A percentile compares a stretch with the other conserved stretches of the same genome.
These are phyloP conservation scores for Populus hybrid DNA, from an alignment of 441 rosid species.

Conservation along the genomic window DNA sequence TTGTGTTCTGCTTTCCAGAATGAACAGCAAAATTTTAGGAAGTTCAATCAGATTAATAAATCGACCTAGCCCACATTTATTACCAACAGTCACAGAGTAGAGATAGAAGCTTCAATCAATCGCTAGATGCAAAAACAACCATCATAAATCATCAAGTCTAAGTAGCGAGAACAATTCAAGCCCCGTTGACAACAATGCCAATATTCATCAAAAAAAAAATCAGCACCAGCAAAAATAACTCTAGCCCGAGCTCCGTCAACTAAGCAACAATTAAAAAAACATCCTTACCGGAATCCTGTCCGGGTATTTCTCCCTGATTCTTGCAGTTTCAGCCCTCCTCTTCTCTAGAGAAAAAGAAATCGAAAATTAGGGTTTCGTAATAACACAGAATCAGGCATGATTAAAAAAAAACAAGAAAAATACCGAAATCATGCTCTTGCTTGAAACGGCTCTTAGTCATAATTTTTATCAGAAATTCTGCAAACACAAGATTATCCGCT, in stretches of 20 bases:
- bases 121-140: neutral
- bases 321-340: conserved; percentile 69
- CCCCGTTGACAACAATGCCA: neutral
- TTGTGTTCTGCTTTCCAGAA: neutral
- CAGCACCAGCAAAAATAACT: neutral
- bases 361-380: neutral
- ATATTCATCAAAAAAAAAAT: no score
- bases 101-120: neutral
- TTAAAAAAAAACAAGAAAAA: neutral
- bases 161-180: neutral
- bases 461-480: conserved; percentile 3
- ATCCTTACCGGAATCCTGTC: conserved; percentile 73
- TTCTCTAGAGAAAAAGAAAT: conserved; percentile 39
- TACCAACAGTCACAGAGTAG: neutral
- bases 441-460: conserved; percentile 75
- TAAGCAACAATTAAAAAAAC: neutral
- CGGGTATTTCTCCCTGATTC: conserved; percentile 76
- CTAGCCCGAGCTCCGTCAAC: neutral
- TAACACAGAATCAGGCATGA: neutral
- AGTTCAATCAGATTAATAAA: no score
- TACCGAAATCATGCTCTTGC: conserved; percentile 74
- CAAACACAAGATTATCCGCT: neutral
- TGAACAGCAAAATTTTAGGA: neutral
- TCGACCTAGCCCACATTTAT: neutral
- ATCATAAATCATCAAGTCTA: neutral